Evolutionary conservation across 2,329 filamentous ascomycete species (phyloP).

Genomic region (Trichophyton simii): DNA sequence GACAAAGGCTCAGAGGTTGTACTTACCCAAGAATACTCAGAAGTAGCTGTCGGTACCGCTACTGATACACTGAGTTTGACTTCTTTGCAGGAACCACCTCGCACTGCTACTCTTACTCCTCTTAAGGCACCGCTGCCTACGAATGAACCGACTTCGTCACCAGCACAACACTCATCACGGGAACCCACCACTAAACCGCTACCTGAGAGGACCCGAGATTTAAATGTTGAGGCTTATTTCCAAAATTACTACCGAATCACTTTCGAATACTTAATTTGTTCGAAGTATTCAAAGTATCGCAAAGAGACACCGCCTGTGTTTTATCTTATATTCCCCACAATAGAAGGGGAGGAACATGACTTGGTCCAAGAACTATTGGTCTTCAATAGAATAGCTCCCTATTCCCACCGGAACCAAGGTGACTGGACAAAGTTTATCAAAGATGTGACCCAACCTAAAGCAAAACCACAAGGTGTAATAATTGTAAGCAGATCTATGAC

Average conservation of each 20-base stretch:
- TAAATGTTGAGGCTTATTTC: conserved; percentile 11
- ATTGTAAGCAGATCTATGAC: conserved; percentile 20
- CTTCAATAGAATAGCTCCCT: conserved; percentile 18
- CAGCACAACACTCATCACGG: not conserved
- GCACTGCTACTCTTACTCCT: not conserved
- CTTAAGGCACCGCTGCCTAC: not conserved
- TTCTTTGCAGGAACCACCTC: not conserved
- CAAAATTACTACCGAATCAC: conserved; percentile 17
- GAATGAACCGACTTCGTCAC: not conserved
- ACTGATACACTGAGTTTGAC: not conserved
- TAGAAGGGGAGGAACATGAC: conserved; percentile 18
- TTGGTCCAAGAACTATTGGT: conserved; percentile 19
- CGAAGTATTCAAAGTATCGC: conserved; percentile 14
- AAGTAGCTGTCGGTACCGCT: not conserved
- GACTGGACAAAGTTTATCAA: conserved; percentile 28
- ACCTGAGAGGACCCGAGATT: not conserved
- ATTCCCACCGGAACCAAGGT: conserved; percentile 20
- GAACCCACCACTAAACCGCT: not conserved
- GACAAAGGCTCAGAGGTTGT: not conserved
- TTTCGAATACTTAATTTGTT: conserved; percentile 19
- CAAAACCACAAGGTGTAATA: conserved; percentile 6
- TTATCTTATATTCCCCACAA: conserved; percentile 25
- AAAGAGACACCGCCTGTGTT: conserved; percentile 18
- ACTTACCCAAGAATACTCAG: too few relatives aligned
- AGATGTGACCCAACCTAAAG: conserved; percentile 19